Evolutionary conservation across 768 basidiomycete species (phyloP), one percentile per base, ranked within the genome.

Genomic region (Lactifluus rugatus): DNA sequence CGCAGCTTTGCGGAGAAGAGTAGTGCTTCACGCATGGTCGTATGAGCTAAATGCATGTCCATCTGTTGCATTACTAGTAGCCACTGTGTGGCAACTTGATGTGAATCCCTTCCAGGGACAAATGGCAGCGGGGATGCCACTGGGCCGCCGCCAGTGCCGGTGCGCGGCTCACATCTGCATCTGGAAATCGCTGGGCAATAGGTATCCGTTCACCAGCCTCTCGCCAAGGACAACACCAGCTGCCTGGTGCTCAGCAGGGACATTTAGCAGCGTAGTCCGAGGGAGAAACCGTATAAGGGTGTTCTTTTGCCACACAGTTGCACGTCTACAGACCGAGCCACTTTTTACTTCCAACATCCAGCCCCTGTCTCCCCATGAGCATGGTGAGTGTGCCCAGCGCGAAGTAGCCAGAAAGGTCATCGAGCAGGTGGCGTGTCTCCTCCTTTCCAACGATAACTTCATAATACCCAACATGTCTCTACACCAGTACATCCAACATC

Each of bases 31-130:
- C 87, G 80, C 14, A 93, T 89, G 7, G 89, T 93, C 2, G 81
- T 71, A 7, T 83, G 81, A 25, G 82, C 78, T 19, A 86, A 76
- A 70, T 93, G 92, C 0, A 82, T 85, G 64, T 91, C 89, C 76
- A 81, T 81, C 67, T 95, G 93, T 66, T 94, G 90, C 57, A 85
- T 87, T n/a, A n/a, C n/a, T n/a, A n/a, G 66, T 92, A 94, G 0
- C 89, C 90, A 48, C 83, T 86, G 28, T 8, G 58, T 0, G 9
- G 48, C 32, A 31, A 26, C 14, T 16, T 23, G 3, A 25, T 46
- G 45, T n/a, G n/a, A n/a, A 47, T 52, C 9, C 54, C n/a, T 3
- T 13, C 53, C 26, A 14, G 54, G 21, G 78, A 71, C 71, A 78
- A 66, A 1, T 66, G 67, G 63, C n/a, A n/a, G n/a, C n/a, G n/a